Evolutionary conservation across 108 stramenopile species (phyloP), one percentile per base, ranked within the genome.

Genomic region (Cylindrotheca fusiformis): DNA sequence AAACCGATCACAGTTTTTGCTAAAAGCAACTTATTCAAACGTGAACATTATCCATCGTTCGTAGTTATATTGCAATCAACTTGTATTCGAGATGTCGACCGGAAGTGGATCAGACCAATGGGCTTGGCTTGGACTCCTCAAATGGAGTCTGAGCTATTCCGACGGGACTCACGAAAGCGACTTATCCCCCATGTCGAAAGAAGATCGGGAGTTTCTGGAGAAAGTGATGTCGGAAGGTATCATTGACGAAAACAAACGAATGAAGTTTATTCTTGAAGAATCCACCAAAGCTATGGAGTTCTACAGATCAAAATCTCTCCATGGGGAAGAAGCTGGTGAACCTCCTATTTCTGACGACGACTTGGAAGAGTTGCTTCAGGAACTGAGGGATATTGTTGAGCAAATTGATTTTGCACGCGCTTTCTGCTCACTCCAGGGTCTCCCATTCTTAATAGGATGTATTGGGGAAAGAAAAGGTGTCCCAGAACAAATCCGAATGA

Each of bases 331-430:
- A 10, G 47, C 57, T 14, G 58, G 45, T 18, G 78, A 72, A 48
- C 60, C 33, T 32, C 67, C 75, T 21, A 59, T 65, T 19, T 31
- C 67, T 18, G 78, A 76, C 55, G 81, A 77, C 33, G 82, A 82
- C 4, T 63, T 87, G 55, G 66, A 85, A 24, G 86, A 87, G 1
- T 63, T 88, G 24, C 65, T 94, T 23, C 80, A 86, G 49, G 93
- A 94, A 68, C 65, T 94, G 18, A 80, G 87, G 31, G 93, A 94
- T 60, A 87, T 94, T 66, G 93, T 94, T 31, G 93, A 94, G 61
- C 93, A 94, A 68, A 90, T 94, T 50, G 93, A 94, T 61, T 94
- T 79, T 58, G 93, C 93, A 4, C 75, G 83, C 3, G 83, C 87
- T 21, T 94, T 90, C 63, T 65, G 68, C 52, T 64, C 83, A 24